These are phyloP conservation scores for Pyrus bretschneideri DNA, from an alignment of 306 rosid genomes.

Conservation along the genomic window DNA sequence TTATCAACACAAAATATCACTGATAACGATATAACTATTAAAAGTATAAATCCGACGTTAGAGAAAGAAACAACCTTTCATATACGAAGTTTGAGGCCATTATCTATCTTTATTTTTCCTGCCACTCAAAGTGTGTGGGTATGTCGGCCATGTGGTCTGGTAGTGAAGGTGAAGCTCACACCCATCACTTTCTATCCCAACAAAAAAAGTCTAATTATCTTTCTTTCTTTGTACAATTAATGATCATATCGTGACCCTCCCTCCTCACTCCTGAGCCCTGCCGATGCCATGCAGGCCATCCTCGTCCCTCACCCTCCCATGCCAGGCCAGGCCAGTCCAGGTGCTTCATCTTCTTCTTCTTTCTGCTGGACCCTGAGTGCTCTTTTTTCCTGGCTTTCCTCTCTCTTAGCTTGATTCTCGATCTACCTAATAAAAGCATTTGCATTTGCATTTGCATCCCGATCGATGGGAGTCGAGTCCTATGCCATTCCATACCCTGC, in stretches of 20 bases:
- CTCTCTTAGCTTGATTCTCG: neutral
- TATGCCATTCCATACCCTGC: neutral
- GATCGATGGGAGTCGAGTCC: neutral
- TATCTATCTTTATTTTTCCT: neutral
- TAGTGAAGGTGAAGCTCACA: conserved; percentile 5
- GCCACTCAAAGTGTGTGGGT: conserved; percentile 37
- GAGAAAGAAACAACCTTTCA: no score
- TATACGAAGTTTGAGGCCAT: no score
- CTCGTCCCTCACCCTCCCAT: conserved; percentile 15
- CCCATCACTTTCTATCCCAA: conserved; percentile 18
- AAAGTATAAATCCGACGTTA: no score
- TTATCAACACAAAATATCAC: no score
- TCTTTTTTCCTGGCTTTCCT: neutral
- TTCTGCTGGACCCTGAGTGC: neutral
- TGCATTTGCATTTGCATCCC: neutral
- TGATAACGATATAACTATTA: no score
- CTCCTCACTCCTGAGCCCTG: neutral
- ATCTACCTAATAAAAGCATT: neutral
- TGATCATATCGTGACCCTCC: conserved; percentile 22
- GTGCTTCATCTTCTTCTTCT: conserved; percentile 10
- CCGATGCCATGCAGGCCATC: neutral
- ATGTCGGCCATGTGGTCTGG: conserved; percentile 63
- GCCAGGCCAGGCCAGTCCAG: conserved; percentile 4
- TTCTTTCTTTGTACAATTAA: conserved; percentile 10
- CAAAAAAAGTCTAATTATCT: conserved; percentile 7